Evolutionary conservation across 129 eudicot species (phyloP).

Genomic region (Lonicera japonica): DNA sequence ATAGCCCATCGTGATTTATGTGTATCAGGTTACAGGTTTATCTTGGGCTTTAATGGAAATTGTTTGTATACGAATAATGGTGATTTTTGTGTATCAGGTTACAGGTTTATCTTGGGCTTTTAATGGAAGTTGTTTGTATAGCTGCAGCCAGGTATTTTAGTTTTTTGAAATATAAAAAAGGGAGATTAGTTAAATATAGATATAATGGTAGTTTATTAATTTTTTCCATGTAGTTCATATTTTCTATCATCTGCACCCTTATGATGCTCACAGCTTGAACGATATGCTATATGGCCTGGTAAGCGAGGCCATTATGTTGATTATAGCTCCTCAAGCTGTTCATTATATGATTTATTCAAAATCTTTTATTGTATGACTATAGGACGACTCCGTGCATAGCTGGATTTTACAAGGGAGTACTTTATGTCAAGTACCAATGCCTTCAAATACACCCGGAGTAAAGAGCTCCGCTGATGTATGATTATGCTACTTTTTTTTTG

Average conservation of each 20-base stretch:
- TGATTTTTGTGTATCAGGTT: conserved; percentile 38
- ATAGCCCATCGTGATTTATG: conserved; percentile 10
- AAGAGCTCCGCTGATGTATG: conserved; percentile 67
- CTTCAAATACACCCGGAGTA: conserved; percentile 62
- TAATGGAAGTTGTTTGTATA: conserved; percentile 80
- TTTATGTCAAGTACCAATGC: conserved; percentile 53
- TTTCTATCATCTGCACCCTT: no score
- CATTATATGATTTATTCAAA: not conserved
- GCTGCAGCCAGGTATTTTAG: conserved; percentile 82
- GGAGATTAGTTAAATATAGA: no score
- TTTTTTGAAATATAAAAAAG: not conserved
- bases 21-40: conserved; percentile 71
- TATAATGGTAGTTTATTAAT: no score
- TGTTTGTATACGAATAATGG: conserved; percentile 27
- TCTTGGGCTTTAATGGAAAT: conserved; percentile 85
- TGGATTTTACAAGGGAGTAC: conserved; percentile 54
- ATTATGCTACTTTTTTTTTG: not conserved
- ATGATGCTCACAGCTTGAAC: not conserved
- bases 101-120: conserved; percentile 92
- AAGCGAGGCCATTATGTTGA: not conserved
- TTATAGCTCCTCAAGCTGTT: not conserved
- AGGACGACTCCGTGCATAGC: conserved; percentile 74
- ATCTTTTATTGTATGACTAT: conserved; percentile 5
- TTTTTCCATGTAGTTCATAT: no score
- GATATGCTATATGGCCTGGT: not conserved